A percentile compares a stretch with the other conserved stretches of the same genome.
phyloP scores from a whole-genome alignment of 163 green algal genomes.

The Smithsoniella earleae region DNA sequence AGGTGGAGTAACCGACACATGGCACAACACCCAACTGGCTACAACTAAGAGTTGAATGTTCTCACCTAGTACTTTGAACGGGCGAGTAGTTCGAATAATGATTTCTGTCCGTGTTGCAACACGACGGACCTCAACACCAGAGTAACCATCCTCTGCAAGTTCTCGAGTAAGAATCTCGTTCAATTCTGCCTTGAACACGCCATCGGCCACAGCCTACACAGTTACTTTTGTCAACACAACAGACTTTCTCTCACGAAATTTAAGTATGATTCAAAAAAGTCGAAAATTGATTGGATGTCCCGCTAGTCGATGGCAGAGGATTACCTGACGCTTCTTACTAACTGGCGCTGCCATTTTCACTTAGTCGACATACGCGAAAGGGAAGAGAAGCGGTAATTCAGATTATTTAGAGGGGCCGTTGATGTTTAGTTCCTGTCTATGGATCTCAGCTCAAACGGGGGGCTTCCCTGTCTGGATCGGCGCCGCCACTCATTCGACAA shows the following conservation, averaged over 20 bases:
- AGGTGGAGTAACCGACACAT: too few relatives aligned
- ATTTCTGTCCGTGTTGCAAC: slow-evolving; percentile 98
- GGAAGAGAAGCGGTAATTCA: slow-evolving; percentile 2
- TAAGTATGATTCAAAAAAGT: not conserved
- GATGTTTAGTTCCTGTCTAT: too few relatives aligned
- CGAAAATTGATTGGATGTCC: not conserved
- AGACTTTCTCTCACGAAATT: not conserved
- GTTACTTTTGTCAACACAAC: not conserved
- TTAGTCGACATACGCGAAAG: not conserved
- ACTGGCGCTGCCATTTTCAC: slow-evolving; percentile 25
- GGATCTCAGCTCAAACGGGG: too few relatives aligned
- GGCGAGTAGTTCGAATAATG: slow-evolving; percentile 98
- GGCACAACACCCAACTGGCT: too few relatives aligned
- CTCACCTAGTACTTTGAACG: slow-evolving; percentile 94
- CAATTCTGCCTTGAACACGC: slow-evolving; percentile 99
- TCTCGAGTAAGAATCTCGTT: slow-evolving; percentile 97
- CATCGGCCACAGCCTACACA: slow-evolving; percentile 90
- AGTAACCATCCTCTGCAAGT: slow-evolving; percentile 91
- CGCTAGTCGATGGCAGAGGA: not conserved
- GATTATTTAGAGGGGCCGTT: too few relatives aligned
- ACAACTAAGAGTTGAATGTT: too few relatives aligned
- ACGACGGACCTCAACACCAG: slow-evolving; percentile 94
- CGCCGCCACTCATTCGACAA: too few relatives aligned
- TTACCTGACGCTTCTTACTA: slow-evolving; percentile 26
- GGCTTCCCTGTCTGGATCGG: too few relatives aligned